Percentiles rank a stretch among this genome's conserved stretches.
Conservation (phyloP, 1,284 basidiomycete genomes). For the Pyrrhoderma lamaoense region DNA sequence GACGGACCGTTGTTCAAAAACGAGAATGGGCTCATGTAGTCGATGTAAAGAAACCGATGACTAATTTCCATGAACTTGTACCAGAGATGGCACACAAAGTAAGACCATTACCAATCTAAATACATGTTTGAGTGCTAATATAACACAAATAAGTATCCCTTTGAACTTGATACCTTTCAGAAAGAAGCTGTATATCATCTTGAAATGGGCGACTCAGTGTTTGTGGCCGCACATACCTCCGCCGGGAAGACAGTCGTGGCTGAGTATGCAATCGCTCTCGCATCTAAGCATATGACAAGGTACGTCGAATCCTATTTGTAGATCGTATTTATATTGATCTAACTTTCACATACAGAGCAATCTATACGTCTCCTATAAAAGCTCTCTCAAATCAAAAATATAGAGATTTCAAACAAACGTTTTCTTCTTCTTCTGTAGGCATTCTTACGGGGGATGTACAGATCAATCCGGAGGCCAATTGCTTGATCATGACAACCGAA, state of each 20-base stretch:
- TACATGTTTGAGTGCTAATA: background rate
- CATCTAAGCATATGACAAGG: conserved; percentile 98
- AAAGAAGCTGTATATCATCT: conserved; percentile 98
- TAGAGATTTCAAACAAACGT: conserved; percentile 96
- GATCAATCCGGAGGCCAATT: conserved; percentile 97
- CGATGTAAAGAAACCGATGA: conserved; percentile 84
- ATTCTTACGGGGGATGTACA: conserved; percentile 99
- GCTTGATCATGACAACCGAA: conserved; percentile 98
- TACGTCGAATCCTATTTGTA: conserved; percentile 29
- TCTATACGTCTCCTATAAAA: conserved; percentile 99
- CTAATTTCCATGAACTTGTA: conserved; percentile 83
- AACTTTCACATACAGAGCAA: conserved; percentile 48
- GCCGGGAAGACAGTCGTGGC: conserved; percentile 99
- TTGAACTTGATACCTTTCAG: conserved; percentile 86
- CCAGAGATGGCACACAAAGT: conserved; percentile 86
- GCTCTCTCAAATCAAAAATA: conserved; percentile 99
- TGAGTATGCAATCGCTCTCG: conserved; percentile 96
- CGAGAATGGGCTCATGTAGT: conserved; percentile 98
- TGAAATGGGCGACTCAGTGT: conserved; percentile 96
- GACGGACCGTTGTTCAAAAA: conserved; percentile 52
- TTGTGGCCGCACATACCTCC: conserved; percentile 97
- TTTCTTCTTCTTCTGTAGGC: conserved; percentile 87
- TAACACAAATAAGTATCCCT: conserved; percentile 59
- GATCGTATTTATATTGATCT: conserved; percentile 13
- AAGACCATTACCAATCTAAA: background rate